phyloP scores from a whole-genome alignment of 352 stramenopile species.

The Blastocystis sp. region DNA sequence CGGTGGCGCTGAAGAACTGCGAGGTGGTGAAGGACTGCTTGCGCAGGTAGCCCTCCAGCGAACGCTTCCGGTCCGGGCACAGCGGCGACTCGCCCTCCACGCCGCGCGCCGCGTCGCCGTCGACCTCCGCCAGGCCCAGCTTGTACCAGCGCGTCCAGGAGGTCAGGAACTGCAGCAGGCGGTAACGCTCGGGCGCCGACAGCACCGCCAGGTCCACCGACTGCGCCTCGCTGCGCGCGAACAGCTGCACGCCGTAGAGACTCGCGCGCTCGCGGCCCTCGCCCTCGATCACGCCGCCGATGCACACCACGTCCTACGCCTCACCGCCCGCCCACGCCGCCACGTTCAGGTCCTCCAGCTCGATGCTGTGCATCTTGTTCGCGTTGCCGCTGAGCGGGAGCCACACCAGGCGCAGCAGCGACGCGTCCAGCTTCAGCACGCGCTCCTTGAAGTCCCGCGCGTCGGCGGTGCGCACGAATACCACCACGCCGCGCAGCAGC shows the following conservation, averaged over 20 bases:
- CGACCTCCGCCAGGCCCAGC: conserved; percentile 16
- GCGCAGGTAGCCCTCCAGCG: not conserved
- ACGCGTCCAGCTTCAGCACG: conserved; percentile 19
- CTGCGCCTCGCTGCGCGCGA: not conserved
- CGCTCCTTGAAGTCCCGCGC: conserved; percentile 56
- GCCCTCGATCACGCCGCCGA: not conserved
- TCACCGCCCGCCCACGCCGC: not conserved
- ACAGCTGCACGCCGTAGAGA: conserved; percentile 31
- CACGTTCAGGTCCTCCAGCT: conserved; percentile 40
- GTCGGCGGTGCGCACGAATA: conserved; percentile 25
- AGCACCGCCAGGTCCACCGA: conserved; percentile 19
- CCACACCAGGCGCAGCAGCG: conserved; percentile 21
- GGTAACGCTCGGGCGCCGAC: not conserved
- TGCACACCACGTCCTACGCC: conserved; percentile 4
- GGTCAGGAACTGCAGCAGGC: conserved; percentile 47
- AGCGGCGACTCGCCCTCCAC: too few relatives aligned
- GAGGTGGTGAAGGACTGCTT: conserved; percentile 2
- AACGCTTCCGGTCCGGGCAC: not conserved
- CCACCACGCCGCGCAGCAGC: not conserved
- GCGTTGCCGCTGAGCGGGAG: conserved; percentile 6
- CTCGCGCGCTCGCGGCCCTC: not conserved
- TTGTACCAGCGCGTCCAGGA: conserved; percentile 40
- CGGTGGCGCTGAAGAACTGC: not conserved
- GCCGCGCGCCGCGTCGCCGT: not conserved
- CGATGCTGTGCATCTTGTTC: not conserved